Evolutionary conservation across 1,284 basidiomycete genomes (phyloP).

Genomic region (Moesziomyces sp.): DNA sequence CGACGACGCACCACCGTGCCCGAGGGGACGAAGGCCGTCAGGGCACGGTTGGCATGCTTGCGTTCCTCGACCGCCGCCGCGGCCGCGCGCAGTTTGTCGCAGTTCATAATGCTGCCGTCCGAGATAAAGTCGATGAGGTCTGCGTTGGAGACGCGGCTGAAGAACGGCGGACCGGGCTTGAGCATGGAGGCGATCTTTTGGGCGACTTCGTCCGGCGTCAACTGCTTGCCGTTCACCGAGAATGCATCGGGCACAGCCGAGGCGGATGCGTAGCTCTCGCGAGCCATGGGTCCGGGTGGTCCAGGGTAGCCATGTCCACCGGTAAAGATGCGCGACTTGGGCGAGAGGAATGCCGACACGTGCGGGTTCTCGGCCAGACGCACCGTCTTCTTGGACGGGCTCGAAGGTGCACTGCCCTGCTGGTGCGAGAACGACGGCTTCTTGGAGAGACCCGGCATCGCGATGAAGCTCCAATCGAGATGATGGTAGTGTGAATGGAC

Average conservation of each 20-base stretch:
- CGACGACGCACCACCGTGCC: slow-evolving; percentile 33
- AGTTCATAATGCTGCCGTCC: slow-evolving; percentile 55
- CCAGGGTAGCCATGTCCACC: slow-evolving; percentile 36
- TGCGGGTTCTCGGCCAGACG: slow-evolving; percentile 41
- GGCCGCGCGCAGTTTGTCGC: slow-evolving; percentile 34
- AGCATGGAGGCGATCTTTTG: slow-evolving; percentile 60
- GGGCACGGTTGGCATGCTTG: slow-evolving; percentile 23
- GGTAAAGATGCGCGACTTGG: slow-evolving; percentile 51
- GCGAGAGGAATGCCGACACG: slow-evolving; percentile 54
- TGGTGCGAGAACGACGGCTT: slow-evolving; percentile 23
- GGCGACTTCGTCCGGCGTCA: slow-evolving; percentile 52
- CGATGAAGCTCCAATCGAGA: not conserved
- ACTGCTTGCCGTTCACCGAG: slow-evolving; percentile 36
- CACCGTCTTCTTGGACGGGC: slow-evolving; percentile 34
- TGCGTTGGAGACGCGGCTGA: slow-evolving; percentile 51
- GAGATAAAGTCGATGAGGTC: slow-evolving; percentile 56
- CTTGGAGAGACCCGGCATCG: slow-evolving; percentile 36
- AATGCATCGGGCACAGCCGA: slow-evolving; percentile 17
- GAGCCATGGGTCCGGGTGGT: not conserved
- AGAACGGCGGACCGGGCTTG: slow-evolving; percentile 60
- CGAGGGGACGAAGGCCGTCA: slow-evolving; percentile 20
- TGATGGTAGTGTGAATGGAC: slow-evolving; percentile 1
- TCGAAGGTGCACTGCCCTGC: slow-evolving; percentile 12
- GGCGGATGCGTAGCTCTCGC: slow-evolving; percentile 13
- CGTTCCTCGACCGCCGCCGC: slow-evolving; percentile 21